Evolutionary conservation across 352 stramenopile genomes (phyloP).

Genomic region (Globisporangium yorkense): DNA sequence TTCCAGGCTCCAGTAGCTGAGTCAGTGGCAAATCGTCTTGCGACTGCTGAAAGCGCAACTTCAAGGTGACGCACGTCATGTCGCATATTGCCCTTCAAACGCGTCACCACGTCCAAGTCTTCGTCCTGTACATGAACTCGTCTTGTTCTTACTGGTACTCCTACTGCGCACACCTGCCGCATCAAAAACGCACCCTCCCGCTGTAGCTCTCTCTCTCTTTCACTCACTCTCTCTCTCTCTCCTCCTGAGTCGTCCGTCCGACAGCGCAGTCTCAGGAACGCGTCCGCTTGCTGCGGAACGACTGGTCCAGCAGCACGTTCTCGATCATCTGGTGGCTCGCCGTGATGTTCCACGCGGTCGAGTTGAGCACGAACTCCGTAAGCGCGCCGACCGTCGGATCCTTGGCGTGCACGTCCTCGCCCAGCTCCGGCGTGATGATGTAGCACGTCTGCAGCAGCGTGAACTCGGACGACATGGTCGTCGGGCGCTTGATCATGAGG

Average conservation of each 20-base stretch:
- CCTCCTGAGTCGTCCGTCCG: not conserved
- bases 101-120: too few relatives aligned
- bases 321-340: constrained; percentile 15
- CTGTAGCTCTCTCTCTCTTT: not conserved
- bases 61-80: not conserved
- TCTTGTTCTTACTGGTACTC: not conserved
- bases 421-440: constrained; percentile 46
- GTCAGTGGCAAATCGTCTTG: too few relatives aligned
- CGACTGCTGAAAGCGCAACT: not conserved
- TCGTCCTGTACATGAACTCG: not conserved
- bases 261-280: not conserved
- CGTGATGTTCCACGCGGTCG: constrained; percentile 6
- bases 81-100: not conserved
- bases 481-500: constrained; percentile 38
- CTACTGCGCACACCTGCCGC: not conserved
- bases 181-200: not conserved
- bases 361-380: constrained; percentile 12
- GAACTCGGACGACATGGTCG: constrained; percentile 26
- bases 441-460: constrained; percentile 50
- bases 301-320: constrained; percentile 7
- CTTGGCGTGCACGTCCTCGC: constrained; percentile 1
- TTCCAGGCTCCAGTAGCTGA: too few relatives aligned
- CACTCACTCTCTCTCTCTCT: not conserved
- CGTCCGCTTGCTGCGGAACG: constrained; percentile 3
- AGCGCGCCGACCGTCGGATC: constrained; percentile 5